Conservation (phyloP, 805 yeast genomes). For the Priceomyces medius region DNA sequence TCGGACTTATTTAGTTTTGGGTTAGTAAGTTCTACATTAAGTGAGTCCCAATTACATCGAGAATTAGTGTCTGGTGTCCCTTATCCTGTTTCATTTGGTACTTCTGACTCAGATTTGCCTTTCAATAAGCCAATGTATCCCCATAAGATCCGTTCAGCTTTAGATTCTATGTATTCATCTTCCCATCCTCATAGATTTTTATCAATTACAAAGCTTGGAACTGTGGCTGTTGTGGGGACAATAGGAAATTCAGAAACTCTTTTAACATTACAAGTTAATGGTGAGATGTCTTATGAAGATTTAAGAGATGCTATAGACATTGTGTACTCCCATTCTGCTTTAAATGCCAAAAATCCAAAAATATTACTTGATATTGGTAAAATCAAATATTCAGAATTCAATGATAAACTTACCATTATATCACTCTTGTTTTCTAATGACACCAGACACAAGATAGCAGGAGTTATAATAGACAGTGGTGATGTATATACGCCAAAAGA, state of each 20-base stretch:
- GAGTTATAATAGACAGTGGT: conserved; percentile 43
- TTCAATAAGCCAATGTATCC: conserved; percentile 24
- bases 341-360: conserved; percentile 16
- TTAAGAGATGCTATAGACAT: conserved; percentile 12
- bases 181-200: conserved; percentile 47
- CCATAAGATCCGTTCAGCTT: conserved; percentile 35
- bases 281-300: conserved; percentile 13
- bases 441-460: conserved; percentile 24
- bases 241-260: conserved; percentile 52
- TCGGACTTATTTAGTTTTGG: conserved; percentile 48
- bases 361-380: conserved; percentile 31
- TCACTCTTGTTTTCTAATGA: conserved; percentile 15
- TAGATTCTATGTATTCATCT: conserved; percentile 47
- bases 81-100: conserved; percentile 47
- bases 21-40: conserved; percentile 39
- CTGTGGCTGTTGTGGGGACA: conserved; percentile 50
- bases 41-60: conserved; percentile 51
- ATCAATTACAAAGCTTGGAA: conserved; percentile 47
- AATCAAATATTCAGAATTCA: conserved; percentile 16
- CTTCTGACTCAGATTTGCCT: conserved; percentile 17
- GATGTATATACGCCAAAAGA: conserved; percentile 25
- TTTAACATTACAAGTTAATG: conserved; percentile 32
- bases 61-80: conserved; percentile 52
- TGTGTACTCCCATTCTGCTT: conserved; percentile 17
- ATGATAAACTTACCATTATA: conserved; percentile 11